Evolutionary conservation across 2,329 filamentous ascomycete genomes (phyloP).

Genomic region (Colletotrichum sp.): DNA sequence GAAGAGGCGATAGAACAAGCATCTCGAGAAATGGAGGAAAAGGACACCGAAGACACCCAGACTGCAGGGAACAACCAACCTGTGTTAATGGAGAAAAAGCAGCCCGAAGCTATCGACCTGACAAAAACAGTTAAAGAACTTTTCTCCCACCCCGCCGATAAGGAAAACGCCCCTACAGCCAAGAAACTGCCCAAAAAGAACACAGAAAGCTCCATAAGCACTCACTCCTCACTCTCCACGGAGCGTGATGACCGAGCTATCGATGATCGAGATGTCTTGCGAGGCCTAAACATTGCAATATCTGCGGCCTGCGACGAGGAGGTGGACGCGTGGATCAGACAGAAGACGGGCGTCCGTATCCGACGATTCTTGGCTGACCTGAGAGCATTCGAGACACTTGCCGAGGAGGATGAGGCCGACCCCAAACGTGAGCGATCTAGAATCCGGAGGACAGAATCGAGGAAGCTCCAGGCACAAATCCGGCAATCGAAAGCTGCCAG

Average conservation of each 20-base stretch:
- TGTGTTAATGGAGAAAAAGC: neutral
- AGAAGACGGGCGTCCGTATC: constrained; percentile 57
- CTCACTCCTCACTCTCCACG: constrained; percentile 21
- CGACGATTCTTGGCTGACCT: constrained; percentile 61
- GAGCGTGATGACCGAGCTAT: constrained; percentile 45
- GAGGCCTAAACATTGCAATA: constrained; percentile 59
- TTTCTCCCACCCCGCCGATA: neutral
- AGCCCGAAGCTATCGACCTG: neutral
- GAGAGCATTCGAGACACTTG: constrained; percentile 53
- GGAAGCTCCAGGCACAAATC: constrained; percentile 38
- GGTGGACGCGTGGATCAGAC: constrained; percentile 56
- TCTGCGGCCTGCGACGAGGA: constrained; percentile 61
- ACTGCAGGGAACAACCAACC: neutral
- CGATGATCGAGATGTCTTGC: constrained; percentile 56
- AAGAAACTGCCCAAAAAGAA: neutral
- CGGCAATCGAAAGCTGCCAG: constrained; percentile 30
- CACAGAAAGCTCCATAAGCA: constrained; percentile 6
- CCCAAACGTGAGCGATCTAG: constrained; percentile 29
- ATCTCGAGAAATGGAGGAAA: constrained; percentile 28
- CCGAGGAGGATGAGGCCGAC: constrained; percentile 32
- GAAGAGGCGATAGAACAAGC: constrained; percentile 34
- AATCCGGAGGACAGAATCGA: constrained; percentile 35
- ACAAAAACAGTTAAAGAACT: neutral
- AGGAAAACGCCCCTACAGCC: neutral
- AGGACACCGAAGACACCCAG: constrained; percentile 17